A percentile compares a stretch with the other conserved stretches of the same genome.
Conservation (phyloP, 1,284 basidiomycete species). For the Gyrodon tennesseensis region DNA sequence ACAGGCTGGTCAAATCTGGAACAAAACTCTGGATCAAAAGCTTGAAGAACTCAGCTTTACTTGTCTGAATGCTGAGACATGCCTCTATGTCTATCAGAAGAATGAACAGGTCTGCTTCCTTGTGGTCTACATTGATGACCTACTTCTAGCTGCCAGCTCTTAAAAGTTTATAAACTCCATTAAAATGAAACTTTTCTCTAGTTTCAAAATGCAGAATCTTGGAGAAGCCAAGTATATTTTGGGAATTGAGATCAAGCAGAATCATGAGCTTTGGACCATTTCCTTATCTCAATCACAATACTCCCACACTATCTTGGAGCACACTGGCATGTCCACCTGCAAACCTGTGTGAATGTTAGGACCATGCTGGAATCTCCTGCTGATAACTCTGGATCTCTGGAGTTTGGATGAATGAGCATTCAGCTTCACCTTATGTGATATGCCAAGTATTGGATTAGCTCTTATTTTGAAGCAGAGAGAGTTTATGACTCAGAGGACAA, state of each 20-base stretch:
- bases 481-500: too few relatives aligned
- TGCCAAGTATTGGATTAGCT: too few relatives aligned
- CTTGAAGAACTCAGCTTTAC: background rate
- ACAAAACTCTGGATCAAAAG: background rate
- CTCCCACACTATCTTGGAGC: background rate
- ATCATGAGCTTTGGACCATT: background rate
- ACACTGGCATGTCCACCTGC: background rate
- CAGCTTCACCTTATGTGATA: too few relatives aligned
- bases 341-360: slow-evolving; percentile 7
- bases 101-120: background rate
- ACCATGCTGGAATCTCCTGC: too few relatives aligned
- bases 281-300: slow-evolving; percentile 14
- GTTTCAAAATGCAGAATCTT: background rate
- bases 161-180: background rate
- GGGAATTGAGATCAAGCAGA: slow-evolving; percentile 1
- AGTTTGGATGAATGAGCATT: too few relatives aligned
- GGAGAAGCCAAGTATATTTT: background rate
- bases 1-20: background rate
- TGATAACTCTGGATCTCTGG: too few relatives aligned
- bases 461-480: too few relatives aligned
- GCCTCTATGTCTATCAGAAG: background rate
- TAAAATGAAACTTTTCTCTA: background rate
- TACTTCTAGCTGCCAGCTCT: background rate
- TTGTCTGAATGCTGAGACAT: background rate
- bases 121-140: background rate